phyloP scores from a whole-genome alignment of 495 filamentous ascomycete genomes.

The Cenococcum geophilum region DNA sequence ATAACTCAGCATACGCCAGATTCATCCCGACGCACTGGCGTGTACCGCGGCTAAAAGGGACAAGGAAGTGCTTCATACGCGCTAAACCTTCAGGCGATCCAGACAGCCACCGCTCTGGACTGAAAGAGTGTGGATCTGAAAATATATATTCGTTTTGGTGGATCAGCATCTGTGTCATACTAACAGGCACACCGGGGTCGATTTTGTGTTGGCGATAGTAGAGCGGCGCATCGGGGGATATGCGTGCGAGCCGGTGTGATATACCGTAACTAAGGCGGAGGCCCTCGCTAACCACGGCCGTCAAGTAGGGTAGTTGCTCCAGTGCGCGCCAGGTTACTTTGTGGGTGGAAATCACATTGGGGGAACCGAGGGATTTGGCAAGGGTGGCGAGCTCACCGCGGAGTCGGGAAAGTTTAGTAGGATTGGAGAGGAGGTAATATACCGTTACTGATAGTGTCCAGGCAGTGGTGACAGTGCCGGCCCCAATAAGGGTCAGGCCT shows the following conservation, averaged over 20 bases:
- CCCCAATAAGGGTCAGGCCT: constrained; percentile 23
- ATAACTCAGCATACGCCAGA: constrained; percentile 13
- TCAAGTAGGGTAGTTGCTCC: constrained; percentile 49
- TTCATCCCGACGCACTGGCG: constrained; percentile 45
- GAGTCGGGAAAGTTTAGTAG: constrained; percentile 11
- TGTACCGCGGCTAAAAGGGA: constrained; percentile 44
- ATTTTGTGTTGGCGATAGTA: constrained; percentile 31
- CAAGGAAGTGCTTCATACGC: constrained; percentile 38
- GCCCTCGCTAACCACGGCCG: constrained; percentile 43
- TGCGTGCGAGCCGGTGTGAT: constrained; percentile 39
- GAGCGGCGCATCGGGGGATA: constrained; percentile 41
- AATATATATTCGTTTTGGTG: constrained; percentile 15
- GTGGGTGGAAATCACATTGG: not conserved
- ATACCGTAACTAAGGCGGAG: constrained; percentile 44
- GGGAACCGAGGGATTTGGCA: not conserved
- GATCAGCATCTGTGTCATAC: constrained; percentile 1
- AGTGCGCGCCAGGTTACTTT: constrained; percentile 39
- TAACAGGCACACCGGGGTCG: not conserved
- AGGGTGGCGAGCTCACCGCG: constrained; percentile 12
- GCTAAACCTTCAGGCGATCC: not conserved
- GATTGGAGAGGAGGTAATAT: constrained; percentile 29
- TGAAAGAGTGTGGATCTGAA: constrained; percentile 29
- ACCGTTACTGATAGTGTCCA: constrained; percentile 10
- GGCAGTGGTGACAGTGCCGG: constrained; percentile 29
- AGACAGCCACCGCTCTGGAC: constrained; percentile 45